These are phyloP conservation scores for Galerina sulciceps DNA, from an alignment of 768 basidiomycete genomes.

Conservation along the genomic window DNA sequence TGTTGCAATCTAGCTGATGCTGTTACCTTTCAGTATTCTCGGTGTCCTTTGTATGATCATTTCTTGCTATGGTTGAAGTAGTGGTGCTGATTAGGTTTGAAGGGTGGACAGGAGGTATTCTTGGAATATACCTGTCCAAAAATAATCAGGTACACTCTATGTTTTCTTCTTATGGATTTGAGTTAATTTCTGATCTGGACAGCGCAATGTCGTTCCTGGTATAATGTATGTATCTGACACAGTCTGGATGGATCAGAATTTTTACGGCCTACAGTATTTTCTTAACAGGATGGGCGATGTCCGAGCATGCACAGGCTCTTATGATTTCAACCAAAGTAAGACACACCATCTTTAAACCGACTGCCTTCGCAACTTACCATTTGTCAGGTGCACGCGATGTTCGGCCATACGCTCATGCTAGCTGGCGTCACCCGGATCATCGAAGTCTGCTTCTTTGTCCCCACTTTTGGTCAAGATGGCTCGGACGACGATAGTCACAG, in stretches of 20 bases:
- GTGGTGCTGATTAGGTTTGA: neutral
- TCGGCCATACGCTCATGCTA: constrained; percentile 85
- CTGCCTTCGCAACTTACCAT: neutral
- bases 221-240: constrained; percentile 59
- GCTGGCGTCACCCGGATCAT: constrained; percentile 81
- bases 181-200: neutral
- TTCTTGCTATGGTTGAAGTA: neutral
- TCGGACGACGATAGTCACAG: constrained; percentile 58
- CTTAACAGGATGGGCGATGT: constrained; percentile 94
- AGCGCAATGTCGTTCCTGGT: constrained; percentile 82
- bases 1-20: neutral
- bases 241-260: neutral
- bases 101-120: constrained; percentile 94
- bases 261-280: constrained; percentile 60
- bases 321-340: constrained; percentile 81
- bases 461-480: constrained; percentile 27
- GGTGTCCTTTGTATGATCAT: constrained; percentile 67
- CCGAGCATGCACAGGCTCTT: constrained; percentile 83
- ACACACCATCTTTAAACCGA: neutral
- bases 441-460: constrained; percentile 79
- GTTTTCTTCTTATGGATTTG: neutral
- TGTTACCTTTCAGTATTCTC: constrained; percentile 53
- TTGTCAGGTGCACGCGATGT: constrained; percentile 74
- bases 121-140: constrained; percentile 83
- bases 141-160: constrained; percentile 64